Evolutionary conservation across 2,329 filamentous ascomycete genomes (phyloP).

Genomic region (Lecanosticta acicola): DNA sequence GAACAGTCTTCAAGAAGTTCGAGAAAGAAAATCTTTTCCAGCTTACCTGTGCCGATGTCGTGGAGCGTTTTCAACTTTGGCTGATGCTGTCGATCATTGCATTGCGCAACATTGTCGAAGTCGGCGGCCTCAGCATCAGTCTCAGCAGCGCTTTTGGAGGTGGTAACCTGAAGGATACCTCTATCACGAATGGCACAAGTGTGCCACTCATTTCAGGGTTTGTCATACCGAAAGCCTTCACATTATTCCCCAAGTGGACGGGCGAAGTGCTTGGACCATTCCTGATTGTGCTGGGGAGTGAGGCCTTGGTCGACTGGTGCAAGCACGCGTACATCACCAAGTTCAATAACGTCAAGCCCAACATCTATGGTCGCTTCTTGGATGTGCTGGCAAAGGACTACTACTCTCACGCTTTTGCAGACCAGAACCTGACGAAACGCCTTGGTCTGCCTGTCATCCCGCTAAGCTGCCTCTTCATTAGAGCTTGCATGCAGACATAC

Average conservation of each 20-base stretch:
- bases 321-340: conserved; percentile 98
- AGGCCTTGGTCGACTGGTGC: conserved; percentile 94
- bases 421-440: conserved; percentile 82
- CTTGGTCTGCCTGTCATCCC: conserved; percentile 89
- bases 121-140: conserved; percentile 67
- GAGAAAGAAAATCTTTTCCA: conserved; percentile 98
- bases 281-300: conserved; percentile 85
- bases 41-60: conserved; percentile 90
- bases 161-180: conserved; percentile 23
- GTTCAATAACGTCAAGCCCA: conserved; percentile 94
- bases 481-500: conserved; percentile 90
- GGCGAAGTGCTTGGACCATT: conserved; percentile 91
- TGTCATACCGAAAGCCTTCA: conserved; percentile 86
- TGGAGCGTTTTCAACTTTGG: conserved; percentile 96
- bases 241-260: conserved; percentile 76
- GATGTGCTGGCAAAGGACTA: conserved; percentile 97
- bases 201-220: conserved; percentile 53
- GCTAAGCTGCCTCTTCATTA: conserved; percentile 88
- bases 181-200: conserved; percentile 44
- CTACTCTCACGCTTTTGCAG: conserved; percentile 90
- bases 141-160: conserved; percentile 24
- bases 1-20: conserved; percentile 96
- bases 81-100: conserved; percentile 96
- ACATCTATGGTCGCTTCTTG: conserved; percentile 80
- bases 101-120: conserved; percentile 91